These are phyloP conservation scores for Flaveria floridana DNA, from an alignment of 140 eudicot species.

Conservation along the genomic window DNA sequence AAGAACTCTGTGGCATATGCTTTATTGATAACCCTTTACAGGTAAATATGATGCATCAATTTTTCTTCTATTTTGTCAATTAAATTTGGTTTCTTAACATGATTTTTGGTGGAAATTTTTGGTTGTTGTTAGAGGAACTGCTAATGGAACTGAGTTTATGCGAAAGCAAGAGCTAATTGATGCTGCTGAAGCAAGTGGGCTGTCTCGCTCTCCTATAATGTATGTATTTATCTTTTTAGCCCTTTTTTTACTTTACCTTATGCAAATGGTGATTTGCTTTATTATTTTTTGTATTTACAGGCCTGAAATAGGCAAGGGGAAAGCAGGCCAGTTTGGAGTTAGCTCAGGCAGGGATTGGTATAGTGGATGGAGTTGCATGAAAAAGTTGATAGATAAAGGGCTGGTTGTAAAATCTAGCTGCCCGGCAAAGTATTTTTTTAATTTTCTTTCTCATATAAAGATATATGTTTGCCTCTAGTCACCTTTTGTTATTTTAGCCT, in stretches of 20 bases:
- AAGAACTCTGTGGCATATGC: constrained; percentile 91
- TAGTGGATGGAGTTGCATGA: constrained; percentile 94
- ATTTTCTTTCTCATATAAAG: background rate
- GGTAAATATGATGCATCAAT: constrained; percentile 36
- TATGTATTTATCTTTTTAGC: constrained; percentile 28
- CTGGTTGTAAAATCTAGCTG: constrained; percentile 79
- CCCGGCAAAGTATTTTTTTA: constrained; percentile 78
- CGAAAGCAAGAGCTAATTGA: constrained; percentile 79
- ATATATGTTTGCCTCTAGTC: constrained; percentile 14
- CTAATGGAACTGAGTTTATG: constrained; percentile 67
- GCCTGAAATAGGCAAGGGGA: constrained; percentile 82
- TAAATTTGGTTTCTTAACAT: constrained; percentile 9
- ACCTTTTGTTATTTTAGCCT: background rate
- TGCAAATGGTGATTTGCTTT: constrained; percentile 14
- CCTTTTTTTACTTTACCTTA: constrained; percentile 11
- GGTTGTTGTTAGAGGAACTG: constrained; percentile 44
- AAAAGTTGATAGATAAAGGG: constrained; percentile 68
- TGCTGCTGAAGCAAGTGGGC: constrained; percentile 97
- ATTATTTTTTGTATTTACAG: constrained; percentile 39
- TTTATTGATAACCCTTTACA: constrained; percentile 72
- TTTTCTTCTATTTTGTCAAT: background rate
- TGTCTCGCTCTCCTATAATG: constrained; percentile 82
- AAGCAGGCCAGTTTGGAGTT: constrained; percentile 75
- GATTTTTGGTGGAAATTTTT: background rate
- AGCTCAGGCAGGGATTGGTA: constrained; percentile 94